A percentile compares a stretch with the other conserved stretches of the same genome.
phyloP scores from a whole-genome alignment of 2,329 filamentous ascomycete genomes.

The Phyllosticta capitalensis region DNA sequence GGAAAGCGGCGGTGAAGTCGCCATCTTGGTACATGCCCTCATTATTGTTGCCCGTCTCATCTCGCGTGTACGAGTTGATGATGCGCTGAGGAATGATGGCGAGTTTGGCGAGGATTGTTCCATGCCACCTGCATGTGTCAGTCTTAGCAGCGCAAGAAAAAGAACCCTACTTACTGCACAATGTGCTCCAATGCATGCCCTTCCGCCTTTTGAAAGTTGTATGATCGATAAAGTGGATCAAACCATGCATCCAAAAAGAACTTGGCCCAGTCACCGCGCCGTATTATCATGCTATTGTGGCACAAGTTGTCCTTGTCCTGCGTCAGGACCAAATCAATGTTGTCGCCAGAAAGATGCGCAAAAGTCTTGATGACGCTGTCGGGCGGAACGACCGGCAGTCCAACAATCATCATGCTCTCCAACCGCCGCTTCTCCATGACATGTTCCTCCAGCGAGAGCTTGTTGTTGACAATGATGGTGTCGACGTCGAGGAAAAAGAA shows the following conservation, averaged over 20 bases:
- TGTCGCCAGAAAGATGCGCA: constrained; percentile 62
- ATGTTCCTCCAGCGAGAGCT: constrained; percentile 57
- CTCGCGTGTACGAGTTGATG: constrained; percentile 63
- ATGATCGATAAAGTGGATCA: constrained; percentile 83
- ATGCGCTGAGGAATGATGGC: constrained; percentile 79
- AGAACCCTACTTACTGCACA: constrained; percentile 34
- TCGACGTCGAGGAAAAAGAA: constrained; percentile 84
- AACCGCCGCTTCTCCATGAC: constrained; percentile 59
- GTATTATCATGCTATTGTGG: constrained; percentile 67
- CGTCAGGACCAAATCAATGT: constrained; percentile 72
- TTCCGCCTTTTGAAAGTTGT: constrained; percentile 95
- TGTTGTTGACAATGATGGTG: constrained; percentile 79
- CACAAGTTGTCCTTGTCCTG: constrained; percentile 77
- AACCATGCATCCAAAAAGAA: constrained; percentile 96
- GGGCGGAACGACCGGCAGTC: constrained; percentile 80
- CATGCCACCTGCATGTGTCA: constrained; percentile 71
- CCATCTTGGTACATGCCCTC: constrained; percentile 63
- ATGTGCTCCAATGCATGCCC: constrained; percentile 68
- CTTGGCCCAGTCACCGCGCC: constrained; percentile 80
- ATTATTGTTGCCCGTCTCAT: constrained; percentile 29
- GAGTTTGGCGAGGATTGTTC: constrained; percentile 83
- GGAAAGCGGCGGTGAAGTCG: constrained; percentile 74
- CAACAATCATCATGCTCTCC: constrained; percentile 71
- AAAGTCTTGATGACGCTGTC: constrained; percentile 97
- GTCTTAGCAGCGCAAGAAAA: background rate